phyloP scores from a whole-genome alignment of 2,329 filamentous ascomycete genomes.

The Trichoderma koningiopsis region DNA sequence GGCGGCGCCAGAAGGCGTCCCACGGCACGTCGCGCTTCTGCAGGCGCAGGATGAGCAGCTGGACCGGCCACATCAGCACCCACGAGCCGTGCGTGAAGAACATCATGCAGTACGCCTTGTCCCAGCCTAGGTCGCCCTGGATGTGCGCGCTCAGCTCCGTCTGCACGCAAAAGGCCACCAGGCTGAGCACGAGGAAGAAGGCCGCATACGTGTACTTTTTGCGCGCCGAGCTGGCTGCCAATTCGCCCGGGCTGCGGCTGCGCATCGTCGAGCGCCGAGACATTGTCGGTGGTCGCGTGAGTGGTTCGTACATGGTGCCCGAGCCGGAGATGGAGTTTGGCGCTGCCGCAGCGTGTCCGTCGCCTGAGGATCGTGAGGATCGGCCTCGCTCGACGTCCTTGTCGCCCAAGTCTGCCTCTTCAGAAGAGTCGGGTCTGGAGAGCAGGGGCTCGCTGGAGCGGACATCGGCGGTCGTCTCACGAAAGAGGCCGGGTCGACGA shows the following conservation, averaged over 20 bases:
- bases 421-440: slow-evolving; percentile 38
- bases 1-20: slow-evolving; percentile 78
- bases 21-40: slow-evolving; percentile 80
- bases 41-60: slow-evolving; percentile 77
- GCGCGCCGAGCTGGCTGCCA: slow-evolving; percentile 54
- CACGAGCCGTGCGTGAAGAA: slow-evolving; percentile 96
- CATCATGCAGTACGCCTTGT: slow-evolving; percentile 99
- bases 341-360: slow-evolving; percentile 23
- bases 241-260: slow-evolving; percentile 69
- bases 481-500: slow-evolving; percentile 47
- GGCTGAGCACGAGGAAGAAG: slow-evolving; percentile 78
- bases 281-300: slow-evolving; percentile 35
- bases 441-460: slow-evolving; percentile 49
- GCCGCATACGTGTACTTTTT: slow-evolving; percentile 86
- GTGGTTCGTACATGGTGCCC: slow-evolving; percentile 28
- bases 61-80: slow-evolving; percentile 83
- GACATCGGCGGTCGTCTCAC: slow-evolving; percentile 48
- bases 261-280: slow-evolving; percentile 66
- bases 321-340: slow-evolving; percentile 26
- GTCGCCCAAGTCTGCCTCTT: slow-evolving; percentile 33
- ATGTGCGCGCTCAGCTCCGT: slow-evolving; percentile 96
- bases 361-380: slow-evolving; percentile 22
- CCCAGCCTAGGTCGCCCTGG: slow-evolving; percentile 87
- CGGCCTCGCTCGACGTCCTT: slow-evolving; percentile 23
- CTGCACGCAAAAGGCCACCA: slow-evolving; percentile 89